These are phyloP conservation scores for Hyaloscypha bicolor DNA, from an alignment of 495 filamentous ascomycete genomes.

Conservation along the genomic window DNA sequence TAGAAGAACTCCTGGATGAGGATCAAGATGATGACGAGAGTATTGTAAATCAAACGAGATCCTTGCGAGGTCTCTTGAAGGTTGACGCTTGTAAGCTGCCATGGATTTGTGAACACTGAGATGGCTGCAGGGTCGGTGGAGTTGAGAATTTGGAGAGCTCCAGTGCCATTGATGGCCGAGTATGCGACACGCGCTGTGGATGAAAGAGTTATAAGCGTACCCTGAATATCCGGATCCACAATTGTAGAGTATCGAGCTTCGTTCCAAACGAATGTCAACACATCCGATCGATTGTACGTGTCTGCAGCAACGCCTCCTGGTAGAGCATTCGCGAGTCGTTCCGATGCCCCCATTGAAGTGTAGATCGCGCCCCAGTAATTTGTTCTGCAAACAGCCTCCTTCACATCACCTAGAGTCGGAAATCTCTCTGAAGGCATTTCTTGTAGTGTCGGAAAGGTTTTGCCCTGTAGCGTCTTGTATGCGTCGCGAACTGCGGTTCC, in stretches of 20 bases:
- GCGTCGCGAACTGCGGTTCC: constrained; percentile 44
- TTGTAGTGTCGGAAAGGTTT: constrained; percentile 44
- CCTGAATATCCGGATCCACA: constrained; percentile 40
- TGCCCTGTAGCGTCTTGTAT: constrained; percentile 41
- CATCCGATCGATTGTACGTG: constrained; percentile 42
- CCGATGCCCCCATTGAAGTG: constrained; percentile 40
- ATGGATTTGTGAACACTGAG: constrained; percentile 45
- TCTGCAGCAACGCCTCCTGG: constrained; percentile 35
- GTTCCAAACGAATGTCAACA: constrained; percentile 52
- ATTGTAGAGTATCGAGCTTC: constrained; percentile 50
- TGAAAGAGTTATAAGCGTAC: constrained; percentile 37
- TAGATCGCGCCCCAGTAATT: constrained; percentile 53
- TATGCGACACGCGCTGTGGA: constrained; percentile 42
- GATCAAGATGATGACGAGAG: constrained; percentile 48
- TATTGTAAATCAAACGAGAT: constrained; percentile 53
- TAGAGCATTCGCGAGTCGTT: constrained; percentile 40
- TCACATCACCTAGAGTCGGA: constrained; percentile 31
- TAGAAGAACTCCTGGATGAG: constrained; percentile 60
- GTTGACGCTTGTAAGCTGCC: constrained; percentile 41
- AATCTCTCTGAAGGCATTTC: constrained; percentile 37
- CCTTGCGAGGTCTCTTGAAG: constrained; percentile 52
- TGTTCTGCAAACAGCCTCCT: constrained; percentile 44
- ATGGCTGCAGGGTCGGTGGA: constrained; percentile 37
- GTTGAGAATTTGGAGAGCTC: constrained; percentile 32
- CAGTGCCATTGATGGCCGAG: constrained; percentile 36